Conservation (phyloP, 1,139 yeast species). For the Protomyces inouyei region DNA sequence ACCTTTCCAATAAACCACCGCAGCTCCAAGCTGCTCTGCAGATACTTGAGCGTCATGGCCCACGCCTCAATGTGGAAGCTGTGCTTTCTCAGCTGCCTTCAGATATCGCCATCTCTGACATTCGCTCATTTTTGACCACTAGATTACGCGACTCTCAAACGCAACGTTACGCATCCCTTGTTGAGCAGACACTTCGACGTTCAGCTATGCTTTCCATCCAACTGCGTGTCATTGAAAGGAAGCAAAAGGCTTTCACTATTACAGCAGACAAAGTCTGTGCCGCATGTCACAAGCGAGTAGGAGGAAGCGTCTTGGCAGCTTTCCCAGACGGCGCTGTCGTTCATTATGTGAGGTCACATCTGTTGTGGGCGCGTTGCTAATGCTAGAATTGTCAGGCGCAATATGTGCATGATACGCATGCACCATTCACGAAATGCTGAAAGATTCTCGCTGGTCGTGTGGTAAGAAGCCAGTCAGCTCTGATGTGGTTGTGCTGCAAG, state of each 20-base stretch:
- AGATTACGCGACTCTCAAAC: constrained; percentile 45
- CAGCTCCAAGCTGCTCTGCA: constrained; percentile 31
- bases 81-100: constrained; percentile 38
- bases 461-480: no score
- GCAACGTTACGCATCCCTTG: constrained; percentile 34
- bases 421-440: background rate
- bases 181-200: constrained; percentile 42
- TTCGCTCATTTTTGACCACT: constrained; percentile 40
- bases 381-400: background rate
- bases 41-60: constrained; percentile 32
- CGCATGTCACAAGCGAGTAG: constrained; percentile 58
- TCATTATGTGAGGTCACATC: constrained; percentile 60
- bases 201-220: constrained; percentile 43
- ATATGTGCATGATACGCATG: background rate
- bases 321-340: constrained; percentile 52
- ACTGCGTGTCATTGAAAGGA: constrained; percentile 41
- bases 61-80: constrained; percentile 37
- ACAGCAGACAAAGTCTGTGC: constrained; percentile 50
- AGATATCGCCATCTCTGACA: constrained; percentile 30
- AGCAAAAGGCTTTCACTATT: constrained; percentile 42
- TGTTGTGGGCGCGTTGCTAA: background rate
- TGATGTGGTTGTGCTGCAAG: no score
- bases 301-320: constrained; percentile 57
- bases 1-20: constrained; percentile 36
- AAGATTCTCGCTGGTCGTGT: no score